phyloP scores from a whole-genome alignment of 768 basidiomycete genomes.

The Termitomyces sp. region DNA sequence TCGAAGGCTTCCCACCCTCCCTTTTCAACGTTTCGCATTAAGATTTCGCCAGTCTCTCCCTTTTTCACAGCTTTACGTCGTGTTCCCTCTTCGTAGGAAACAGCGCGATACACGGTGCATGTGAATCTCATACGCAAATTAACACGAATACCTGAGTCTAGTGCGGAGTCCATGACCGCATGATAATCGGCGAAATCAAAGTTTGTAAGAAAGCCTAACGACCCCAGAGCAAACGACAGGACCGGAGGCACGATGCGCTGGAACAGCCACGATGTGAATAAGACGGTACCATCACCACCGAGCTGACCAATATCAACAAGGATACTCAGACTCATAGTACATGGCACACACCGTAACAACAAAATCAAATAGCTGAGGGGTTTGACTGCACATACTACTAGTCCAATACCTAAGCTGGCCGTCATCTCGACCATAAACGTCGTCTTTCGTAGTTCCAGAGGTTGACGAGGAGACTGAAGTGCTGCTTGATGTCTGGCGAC shows the following conservation, averaged over 20 bases:
- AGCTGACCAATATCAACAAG: slow-evolving; percentile 50
- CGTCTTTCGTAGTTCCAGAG: slow-evolving; percentile 41
- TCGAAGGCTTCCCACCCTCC: slow-evolving; percentile 97
- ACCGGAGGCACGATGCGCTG: slow-evolving; percentile 99
- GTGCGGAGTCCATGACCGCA: slow-evolving; percentile 79
- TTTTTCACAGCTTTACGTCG: slow-evolving; percentile 85
- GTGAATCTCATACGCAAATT: slow-evolving; percentile 99
- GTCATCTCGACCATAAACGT: slow-evolving; percentile 50
- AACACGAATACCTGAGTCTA: slow-evolving; percentile 93
- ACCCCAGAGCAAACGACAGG: slow-evolving; percentile 94
- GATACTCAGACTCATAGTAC: not conserved
- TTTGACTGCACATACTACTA: slow-evolving; percentile 88
- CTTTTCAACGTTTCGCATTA: slow-evolving; percentile 90
- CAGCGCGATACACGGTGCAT: slow-evolving; percentile 94
- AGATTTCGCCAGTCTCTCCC: slow-evolving; percentile 91
- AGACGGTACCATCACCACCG: slow-evolving; percentile 96
- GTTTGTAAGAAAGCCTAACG: slow-evolving; percentile 95
- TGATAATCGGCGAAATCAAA: slow-evolving; percentile 90
- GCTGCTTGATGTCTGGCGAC: slow-evolving; percentile 68
- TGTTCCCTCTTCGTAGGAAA: slow-evolving; percentile 67
- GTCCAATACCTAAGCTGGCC: slow-evolving; percentile 99
- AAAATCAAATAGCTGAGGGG: slow-evolving; percentile 94
- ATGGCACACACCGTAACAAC: slow-evolving; percentile 80
- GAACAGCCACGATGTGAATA: slow-evolving; percentile 99
- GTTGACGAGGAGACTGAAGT: slow-evolving; percentile 59